Base-by-base conservation (phyloP, 2,329 filamentous ascomycete species). In the Leptographium radiaticola region DNA sequence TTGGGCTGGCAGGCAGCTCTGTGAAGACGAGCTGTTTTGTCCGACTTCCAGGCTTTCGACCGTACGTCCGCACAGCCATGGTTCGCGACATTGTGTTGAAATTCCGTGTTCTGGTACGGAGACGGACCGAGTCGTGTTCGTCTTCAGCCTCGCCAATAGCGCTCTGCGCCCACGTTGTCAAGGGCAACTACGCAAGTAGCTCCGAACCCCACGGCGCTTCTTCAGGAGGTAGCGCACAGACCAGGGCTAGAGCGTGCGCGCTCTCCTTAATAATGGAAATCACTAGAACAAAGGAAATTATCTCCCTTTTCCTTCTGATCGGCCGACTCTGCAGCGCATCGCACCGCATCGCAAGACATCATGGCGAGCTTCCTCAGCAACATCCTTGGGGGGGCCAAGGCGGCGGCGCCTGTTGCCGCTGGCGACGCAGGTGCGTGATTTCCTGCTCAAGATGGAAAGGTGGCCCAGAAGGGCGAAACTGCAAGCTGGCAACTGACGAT, bases 361-460 rank as follows among this genome's bases (percentile, higher is more conserved):
- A 80, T 80, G 77, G 76, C 76, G 61, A 72, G 76, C 62, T 69
- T 85, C 60, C 65, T 87, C 61, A 86, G 86, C 70, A 80, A 79
- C 65, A 69, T 88, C 63, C 79, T 89, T 62, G 84, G 84, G 64
- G 83, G 79, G 66, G 75, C 75, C 65, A 83, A 87, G 73, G 73
- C 81, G 58, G 72, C 72, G 59, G 74, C 74, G 60, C 69, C 73
- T 40, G 68, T 71, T 51, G 69, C 75, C 45, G 69, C 70, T 58
- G 74, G 68, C 56, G 83, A 88, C 68, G 76, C 83, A 61, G 84
- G 84, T 87, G 74, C 64, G 78, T 60, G 50, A 20, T 31, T 42
- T n/a, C 25, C 20, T 25, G 43, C 18, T 25, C 25, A 2, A 25
- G 25, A 25, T 25, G 25, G 25, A 25, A 5, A 25, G 25, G 25